Evolutionary conservation across 768 basidiomycete genomes (phyloP).

Genomic region (Boletus pseudo-olivaceus): DNA sequence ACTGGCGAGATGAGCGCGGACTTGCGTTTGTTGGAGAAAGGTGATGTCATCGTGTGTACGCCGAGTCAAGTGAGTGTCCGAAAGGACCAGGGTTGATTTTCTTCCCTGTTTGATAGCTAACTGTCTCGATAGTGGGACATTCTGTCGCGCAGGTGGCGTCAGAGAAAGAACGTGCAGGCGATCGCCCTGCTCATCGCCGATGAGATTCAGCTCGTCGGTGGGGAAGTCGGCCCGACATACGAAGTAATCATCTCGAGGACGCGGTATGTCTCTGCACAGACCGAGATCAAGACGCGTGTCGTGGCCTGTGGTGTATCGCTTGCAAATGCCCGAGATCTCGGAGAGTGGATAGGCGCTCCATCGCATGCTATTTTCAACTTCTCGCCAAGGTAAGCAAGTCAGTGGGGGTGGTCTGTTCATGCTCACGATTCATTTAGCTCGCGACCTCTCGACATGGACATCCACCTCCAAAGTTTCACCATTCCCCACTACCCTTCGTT

Average conservation of each 20-base stretch:
- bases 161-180: slow-evolving; percentile 93
- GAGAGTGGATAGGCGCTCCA: slow-evolving; percentile 96
- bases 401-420: background rate
- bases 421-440: slow-evolving; percentile 48
- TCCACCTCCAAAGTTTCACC: slow-evolving; percentile 92
- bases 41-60: slow-evolving; percentile 92
- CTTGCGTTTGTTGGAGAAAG: slow-evolving; percentile 82
- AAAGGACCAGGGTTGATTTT: too few relatives aligned
- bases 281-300: slow-evolving; percentile 87
- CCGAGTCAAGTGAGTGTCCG: slow-evolving; percentile 67
- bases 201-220: slow-evolving; percentile 92
- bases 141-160: slow-evolving; percentile 91
- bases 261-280: slow-evolving; percentile 94
- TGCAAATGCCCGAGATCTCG: slow-evolving; percentile 92
- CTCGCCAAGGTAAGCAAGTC: slow-evolving; percentile 65
- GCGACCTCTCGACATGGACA: slow-evolving; percentile 95
- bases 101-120: background rate
- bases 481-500: slow-evolving; percentile 98
- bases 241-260: slow-evolving; percentile 95
- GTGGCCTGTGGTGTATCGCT: slow-evolving; percentile 94
- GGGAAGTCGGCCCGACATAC: slow-evolving; percentile 93
- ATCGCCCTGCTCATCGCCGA: slow-evolving; percentile 93
- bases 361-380: slow-evolving; percentile 98
- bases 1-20: slow-evolving; percentile 96
- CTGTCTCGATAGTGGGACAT: slow-evolving; percentile 77